Evolutionary conservation across 1,284 basidiomycete species (phyloP), one percentile per base, ranked within the genome.

Genomic region (Apiotrichum siamense): DNA sequence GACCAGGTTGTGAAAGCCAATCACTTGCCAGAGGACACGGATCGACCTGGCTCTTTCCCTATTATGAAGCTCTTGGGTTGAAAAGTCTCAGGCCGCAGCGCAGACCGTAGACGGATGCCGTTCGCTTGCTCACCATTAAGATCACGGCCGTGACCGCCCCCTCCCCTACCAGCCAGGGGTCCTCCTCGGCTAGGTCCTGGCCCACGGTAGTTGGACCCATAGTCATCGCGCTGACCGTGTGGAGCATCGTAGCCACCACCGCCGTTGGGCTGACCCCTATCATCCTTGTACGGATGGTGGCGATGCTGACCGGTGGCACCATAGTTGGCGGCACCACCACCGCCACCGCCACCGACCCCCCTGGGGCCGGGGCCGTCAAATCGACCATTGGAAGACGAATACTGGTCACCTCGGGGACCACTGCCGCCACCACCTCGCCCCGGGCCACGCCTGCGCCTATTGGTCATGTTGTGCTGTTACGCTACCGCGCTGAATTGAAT

Each of bases 141-240:
- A n/a, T 41, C 24, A 41, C 39, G 17, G 67, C 76, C 78, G 58
- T 76, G 78, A 61, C 76, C 78, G 62, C 81, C 79, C 63, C 79
- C 78, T 68, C 75, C 78, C 62, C 70, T 67, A 60, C 74, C 50
- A 23, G 43, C 18, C 21, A 43, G 39, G 10, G 36, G 46, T 29
- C 54, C 24, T 6, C 31, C 50, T 32, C 63, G 44, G 12, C 57
- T 48, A 21, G 39, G 37, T 6, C 33, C 33, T 7, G 43, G n/a
- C 18, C 47, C 41, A 1, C 47, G 41, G 24, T 24, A 25, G 47
- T 43, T 15, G 20, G 49, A 47, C 13, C 42, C 55, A 13, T 21
- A 9, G 24, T 40, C 31, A 18, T 42, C 44, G 35, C 44, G 47
- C 50, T 46, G 40, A 44, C 47, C 50, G 36, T 26, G n/a, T n/a